Evolutionary conservation across 352 stramenopile species (phyloP).

Genomic region (Phytophthora pseudosyringae): DNA sequence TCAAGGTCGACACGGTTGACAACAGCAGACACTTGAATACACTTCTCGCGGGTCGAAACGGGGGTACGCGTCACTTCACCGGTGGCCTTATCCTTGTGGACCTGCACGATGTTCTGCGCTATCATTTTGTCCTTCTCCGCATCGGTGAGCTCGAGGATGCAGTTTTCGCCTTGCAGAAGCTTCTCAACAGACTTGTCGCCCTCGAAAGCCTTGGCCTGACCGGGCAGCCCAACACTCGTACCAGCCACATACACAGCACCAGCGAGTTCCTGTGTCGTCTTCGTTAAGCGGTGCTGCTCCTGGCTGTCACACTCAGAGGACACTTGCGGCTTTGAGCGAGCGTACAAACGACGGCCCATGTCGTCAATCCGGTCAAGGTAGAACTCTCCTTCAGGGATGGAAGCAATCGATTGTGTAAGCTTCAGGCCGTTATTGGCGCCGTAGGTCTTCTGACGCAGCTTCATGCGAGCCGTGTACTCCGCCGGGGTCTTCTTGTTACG

Average conservation of each 20-base stretch:
- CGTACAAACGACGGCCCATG: constrained; percentile 91
- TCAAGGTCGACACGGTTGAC: constrained; percentile 77
- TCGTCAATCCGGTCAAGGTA: constrained; percentile 93
- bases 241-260: constrained; percentile 90
- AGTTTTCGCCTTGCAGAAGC: constrained; percentile 92
- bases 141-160: constrained; percentile 84
- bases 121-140: constrained; percentile 86
- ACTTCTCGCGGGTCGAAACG: constrained; percentile 56
- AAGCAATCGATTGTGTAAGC: constrained; percentile 69
- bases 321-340: constrained; percentile 25
- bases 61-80: constrained; percentile 46
- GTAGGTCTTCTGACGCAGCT: constrained; percentile 90
- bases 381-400: constrained; percentile 86
- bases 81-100: constrained; percentile 57
- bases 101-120: constrained; percentile 93
- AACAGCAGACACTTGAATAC: constrained; percentile 91
- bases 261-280: constrained; percentile 55
- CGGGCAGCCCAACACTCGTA: constrained; percentile 91
- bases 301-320: constrained; percentile 8
- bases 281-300: constrained; percentile 32
- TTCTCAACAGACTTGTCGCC: constrained; percentile 77
- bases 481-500: constrained; percentile 87
- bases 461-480: constrained; percentile 93
- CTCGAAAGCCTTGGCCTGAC: constrained; percentile 75
- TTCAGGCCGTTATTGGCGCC: constrained; percentile 51